Evolutionary conservation across 192 early-diverging fungal species (phyloP).

Genomic region (Backusella mclennaniae): DNA sequence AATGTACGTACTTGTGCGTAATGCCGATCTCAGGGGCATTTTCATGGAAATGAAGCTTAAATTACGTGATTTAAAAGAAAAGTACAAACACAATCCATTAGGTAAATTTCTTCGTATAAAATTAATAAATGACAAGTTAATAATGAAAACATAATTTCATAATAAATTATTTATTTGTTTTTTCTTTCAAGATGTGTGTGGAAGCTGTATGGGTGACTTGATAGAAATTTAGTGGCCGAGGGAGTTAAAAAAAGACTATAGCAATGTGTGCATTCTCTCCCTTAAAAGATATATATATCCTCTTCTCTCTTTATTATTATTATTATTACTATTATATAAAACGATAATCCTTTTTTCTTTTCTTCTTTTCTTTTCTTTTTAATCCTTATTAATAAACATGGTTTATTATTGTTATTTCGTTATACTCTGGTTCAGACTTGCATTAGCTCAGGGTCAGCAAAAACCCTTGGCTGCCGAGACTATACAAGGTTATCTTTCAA

Average conservation of each 20-base stretch:
- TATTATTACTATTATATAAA: not conserved
- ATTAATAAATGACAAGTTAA: not conserved
- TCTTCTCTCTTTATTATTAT: not conserved
- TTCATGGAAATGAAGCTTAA: not conserved
- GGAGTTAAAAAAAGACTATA: not conserved
- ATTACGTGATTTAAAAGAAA: slow-evolving; percentile 8
- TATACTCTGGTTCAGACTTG: not conserved
- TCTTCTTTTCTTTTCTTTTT: not conserved
- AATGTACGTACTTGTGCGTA: not conserved
- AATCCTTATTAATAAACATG: not conserved
- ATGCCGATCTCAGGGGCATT: not conserved
- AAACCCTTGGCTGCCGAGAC: not conserved
- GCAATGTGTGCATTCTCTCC: not conserved
- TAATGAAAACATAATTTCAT: not conserved
- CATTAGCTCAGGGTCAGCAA: not conserved
- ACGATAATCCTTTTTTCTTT: not conserved
- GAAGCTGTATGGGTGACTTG: slow-evolving; percentile 15
- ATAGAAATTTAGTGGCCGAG: slow-evolving; percentile 7
- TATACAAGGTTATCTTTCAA: not conserved
- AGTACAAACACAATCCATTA: not conserved
- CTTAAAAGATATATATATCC: not conserved
- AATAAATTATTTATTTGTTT: not conserved
- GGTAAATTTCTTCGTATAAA: not conserved
- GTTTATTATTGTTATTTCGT: not conserved
- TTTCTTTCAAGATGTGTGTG: slow-evolving; percentile 7